Conservation (phyloP, 495 filamentous ascomycete genomes). For the Neurospora africana region DNA sequence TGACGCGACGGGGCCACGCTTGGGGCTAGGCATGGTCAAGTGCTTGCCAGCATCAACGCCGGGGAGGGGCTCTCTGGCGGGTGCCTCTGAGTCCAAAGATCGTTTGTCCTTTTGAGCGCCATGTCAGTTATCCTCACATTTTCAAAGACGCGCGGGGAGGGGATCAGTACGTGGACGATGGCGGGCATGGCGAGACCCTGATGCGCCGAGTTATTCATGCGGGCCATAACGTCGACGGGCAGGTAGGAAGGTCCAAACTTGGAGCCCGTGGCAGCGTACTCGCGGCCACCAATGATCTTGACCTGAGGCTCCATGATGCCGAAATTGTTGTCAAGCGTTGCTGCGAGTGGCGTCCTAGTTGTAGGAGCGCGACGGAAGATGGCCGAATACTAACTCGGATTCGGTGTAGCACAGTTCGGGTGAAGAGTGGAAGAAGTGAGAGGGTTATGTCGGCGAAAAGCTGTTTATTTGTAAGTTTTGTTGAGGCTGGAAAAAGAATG, state of each 20-base stretch:
- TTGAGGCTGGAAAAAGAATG: background rate
- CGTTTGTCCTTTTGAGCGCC: background rate
- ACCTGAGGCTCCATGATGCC: background rate
- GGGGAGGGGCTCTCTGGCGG: background rate
- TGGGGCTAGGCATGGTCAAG: background rate
- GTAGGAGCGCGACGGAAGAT: background rate
- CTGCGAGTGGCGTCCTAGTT: background rate
- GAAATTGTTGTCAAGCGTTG: background rate
- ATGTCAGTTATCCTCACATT: background rate
- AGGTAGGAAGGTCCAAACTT: background rate
- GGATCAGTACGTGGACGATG: background rate
- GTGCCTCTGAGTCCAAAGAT: background rate
- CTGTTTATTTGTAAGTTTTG: background rate
- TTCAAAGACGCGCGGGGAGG: background rate
- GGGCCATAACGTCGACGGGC: background rate
- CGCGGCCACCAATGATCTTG: background rate
- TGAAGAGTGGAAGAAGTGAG: background rate
- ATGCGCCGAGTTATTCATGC: background rate
- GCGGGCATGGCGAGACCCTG: background rate
- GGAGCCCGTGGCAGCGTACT: background rate
- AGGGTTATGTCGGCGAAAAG: background rate
- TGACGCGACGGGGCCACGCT: background rate
- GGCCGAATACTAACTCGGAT: background rate
- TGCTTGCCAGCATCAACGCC: background rate
- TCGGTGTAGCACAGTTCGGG: background rate